phyloP scores from a whole-genome alignment of 2,329 filamentous ascomycete species.

The Stachybotrys elegans region DNA sequence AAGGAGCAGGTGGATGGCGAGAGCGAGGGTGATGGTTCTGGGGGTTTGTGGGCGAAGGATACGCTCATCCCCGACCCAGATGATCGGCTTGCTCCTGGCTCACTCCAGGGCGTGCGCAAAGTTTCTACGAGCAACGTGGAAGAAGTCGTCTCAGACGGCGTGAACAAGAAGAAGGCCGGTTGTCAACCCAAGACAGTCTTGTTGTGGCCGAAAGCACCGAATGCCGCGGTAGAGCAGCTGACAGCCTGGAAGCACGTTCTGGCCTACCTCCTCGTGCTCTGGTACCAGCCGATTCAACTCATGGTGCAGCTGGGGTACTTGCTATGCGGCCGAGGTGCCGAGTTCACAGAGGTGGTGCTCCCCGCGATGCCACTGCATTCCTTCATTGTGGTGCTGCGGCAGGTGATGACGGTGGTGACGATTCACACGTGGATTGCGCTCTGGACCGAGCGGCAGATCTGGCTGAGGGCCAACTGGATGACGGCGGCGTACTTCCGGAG shows the following conservation, averaged over 20 bases:
- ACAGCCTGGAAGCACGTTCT: background rate
- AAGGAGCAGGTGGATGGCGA: too few species aligned
- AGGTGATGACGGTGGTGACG: slow-evolving; percentile 8
- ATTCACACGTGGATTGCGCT: slow-evolving; percentile 13
- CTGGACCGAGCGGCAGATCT: slow-evolving; percentile 18
- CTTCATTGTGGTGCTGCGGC: slow-evolving; percentile 2
- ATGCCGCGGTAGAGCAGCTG: background rate
- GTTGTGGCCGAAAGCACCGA: background rate
- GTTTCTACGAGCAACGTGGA: too few species aligned
- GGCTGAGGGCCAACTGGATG: slow-evolving; percentile 23
- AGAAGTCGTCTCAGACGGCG: too few species aligned
- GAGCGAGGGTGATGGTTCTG: too few species aligned
- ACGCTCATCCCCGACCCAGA: too few species aligned
- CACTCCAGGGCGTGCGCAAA: too few species aligned
- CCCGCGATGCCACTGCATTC: background rate
- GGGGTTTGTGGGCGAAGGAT: too few species aligned
- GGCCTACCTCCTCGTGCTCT: background rate
- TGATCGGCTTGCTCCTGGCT: too few species aligned
- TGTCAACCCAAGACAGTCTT: too few species aligned
- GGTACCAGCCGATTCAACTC: background rate
- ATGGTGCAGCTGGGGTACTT: background rate
- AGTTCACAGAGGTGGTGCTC: background rate
- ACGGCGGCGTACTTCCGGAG: slow-evolving; percentile 23
- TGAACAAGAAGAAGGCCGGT: too few species aligned
- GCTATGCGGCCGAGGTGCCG: background rate